Conservation (phyloP, 2,329 filamentous ascomycete species). For the Ascochyta koolunga region DNA sequence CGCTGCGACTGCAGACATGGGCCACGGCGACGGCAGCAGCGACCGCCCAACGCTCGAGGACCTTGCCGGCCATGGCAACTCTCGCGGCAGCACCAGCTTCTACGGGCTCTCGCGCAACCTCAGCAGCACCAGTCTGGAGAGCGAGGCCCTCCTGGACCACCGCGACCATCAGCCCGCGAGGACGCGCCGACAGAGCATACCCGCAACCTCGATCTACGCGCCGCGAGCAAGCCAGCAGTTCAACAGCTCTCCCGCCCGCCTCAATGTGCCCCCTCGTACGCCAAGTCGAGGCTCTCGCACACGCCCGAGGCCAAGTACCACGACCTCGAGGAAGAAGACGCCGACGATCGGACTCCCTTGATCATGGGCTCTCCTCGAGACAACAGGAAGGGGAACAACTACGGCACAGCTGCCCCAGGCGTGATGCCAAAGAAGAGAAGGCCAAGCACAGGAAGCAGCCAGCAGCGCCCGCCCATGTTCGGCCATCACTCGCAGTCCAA, state of each 20-base stretch:
- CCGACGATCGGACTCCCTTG: conserved; percentile 62
- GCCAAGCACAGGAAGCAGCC: conserved; percentile 34
- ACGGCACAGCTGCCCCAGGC: conserved; percentile 42
- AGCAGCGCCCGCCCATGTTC: conserved; percentile 35
- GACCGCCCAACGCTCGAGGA: conserved; percentile 53
- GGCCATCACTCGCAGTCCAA: conserved; percentile 40
- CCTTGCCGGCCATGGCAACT: conserved; percentile 22
- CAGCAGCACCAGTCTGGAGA: conserved; percentile 88
- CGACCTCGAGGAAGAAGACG: conserved; percentile 54
- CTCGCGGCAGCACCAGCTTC: conserved; percentile 55
- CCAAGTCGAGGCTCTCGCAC: conserved; percentile 37
- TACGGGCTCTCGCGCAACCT: conserved; percentile 64
- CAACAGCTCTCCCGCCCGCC: conserved; percentile 27
- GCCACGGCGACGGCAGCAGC: conserved; percentile 62
- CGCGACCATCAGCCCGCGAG: conserved; percentile 59
- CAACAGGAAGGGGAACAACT: conserved; percentile 37
- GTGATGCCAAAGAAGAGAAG: conserved; percentile 13
- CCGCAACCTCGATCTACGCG: conserved; percentile 40
- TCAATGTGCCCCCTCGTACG: conserved; percentile 21
- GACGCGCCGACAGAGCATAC: conserved; percentile 53
- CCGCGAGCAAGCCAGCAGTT: conserved; percentile 34
- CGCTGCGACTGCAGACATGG: conserved; percentile 59
- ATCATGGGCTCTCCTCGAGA: conserved; percentile 50
- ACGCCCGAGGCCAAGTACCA: conserved; percentile 51
- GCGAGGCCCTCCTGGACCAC: conserved; percentile 86